A percentile compares a stretch with the other conserved stretches of the same genome.
These are phyloP conservation scores for Xylariaceae sp. DNA, from an alignment of 2,329 filamentous ascomycete genomes.

Conservation along the genomic window DNA sequence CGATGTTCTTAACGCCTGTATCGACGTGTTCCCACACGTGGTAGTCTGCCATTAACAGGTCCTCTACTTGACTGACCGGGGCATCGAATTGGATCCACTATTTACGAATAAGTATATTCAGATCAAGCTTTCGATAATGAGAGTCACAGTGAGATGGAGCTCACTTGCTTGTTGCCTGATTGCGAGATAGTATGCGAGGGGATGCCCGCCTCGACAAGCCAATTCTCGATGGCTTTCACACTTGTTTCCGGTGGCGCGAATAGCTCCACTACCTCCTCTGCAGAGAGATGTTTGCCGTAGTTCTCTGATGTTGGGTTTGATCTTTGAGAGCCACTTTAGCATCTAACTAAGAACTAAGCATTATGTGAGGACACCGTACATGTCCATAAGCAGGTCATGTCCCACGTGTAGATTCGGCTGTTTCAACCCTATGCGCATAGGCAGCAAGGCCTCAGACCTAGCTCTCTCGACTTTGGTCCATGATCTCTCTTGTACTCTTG, in stretches of 20 bases:
- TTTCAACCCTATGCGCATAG: slow-evolving; percentile 33
- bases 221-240: slow-evolving; percentile 41
- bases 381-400: slow-evolving; percentile 33
- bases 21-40: slow-evolving; percentile 44
- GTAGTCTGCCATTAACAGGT: slow-evolving; percentile 44
- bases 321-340: slow-evolving; percentile 26
- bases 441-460: slow-evolving; percentile 24
- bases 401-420: slow-evolving; percentile 31
- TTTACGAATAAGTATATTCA: neutral
- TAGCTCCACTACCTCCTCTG: slow-evolving; percentile 41
- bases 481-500: slow-evolving; percentile 19
- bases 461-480: slow-evolving; percentile 31
- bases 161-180: slow-evolving; percentile 33
- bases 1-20: slow-evolving; percentile 41
- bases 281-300: slow-evolving; percentile 45
- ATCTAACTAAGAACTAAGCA: neutral
- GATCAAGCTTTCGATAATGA: neutral
- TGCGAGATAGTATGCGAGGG: slow-evolving; percentile 36
- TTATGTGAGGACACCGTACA: slow-evolving; percentile 20
- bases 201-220: slow-evolving; percentile 41
- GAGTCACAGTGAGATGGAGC: neutral
- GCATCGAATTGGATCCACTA: slow-evolving; percentile 50
- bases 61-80: slow-evolving; percentile 41
- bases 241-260: slow-evolving; percentile 41
- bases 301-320: slow-evolving; percentile 40